phyloP scores from a whole-genome alignment of 352 stramenopile species.

The Pythium aquatile region DNA sequence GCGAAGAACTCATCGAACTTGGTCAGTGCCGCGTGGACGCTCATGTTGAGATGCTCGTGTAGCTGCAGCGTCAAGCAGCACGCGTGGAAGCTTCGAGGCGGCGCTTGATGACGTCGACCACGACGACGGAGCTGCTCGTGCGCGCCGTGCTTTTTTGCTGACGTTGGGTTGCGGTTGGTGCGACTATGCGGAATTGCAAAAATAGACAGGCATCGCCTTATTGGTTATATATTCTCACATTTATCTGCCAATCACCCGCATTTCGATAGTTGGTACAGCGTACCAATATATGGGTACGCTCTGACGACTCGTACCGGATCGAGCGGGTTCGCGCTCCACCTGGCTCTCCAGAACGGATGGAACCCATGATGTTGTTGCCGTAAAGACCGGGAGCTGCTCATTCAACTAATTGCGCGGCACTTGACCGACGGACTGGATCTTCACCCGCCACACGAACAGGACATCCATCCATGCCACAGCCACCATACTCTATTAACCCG shows the following conservation, averaged over 20 bases:
- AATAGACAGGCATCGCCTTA: conserved; percentile 8
- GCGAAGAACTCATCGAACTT: conserved; percentile 72
- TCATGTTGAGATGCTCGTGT: not conserved
- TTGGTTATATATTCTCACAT: not conserved
- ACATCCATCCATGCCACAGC: not conserved
- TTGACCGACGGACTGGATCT: not conserved
- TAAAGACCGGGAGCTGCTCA: not conserved
- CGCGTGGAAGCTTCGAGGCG: not conserved
- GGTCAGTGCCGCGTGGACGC: conserved; percentile 28
- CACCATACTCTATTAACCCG: not conserved
- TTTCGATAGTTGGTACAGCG: not conserved
- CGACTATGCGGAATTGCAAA: conserved; percentile 20
- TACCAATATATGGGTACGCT: conserved; percentile 7
- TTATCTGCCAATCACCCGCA: conserved; percentile 9
- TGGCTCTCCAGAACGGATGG: not conserved
- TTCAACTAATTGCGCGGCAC: not conserved
- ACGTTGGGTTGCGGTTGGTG: conserved; percentile 5
- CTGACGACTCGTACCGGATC: conserved; percentile 4
- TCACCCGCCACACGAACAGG: not conserved
- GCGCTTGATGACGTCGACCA: conserved; percentile 5
- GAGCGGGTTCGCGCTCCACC: not conserved
- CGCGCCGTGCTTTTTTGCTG: conserved; percentile 7
- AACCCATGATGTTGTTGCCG: not conserved
- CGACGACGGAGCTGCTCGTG: conserved; percentile 13
- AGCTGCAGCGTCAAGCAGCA: not conserved